These are phyloP conservation scores for Skeletonema tropicum DNA, from an alignment of 108 stramenopile genomes.

Conservation along the genomic window DNA sequence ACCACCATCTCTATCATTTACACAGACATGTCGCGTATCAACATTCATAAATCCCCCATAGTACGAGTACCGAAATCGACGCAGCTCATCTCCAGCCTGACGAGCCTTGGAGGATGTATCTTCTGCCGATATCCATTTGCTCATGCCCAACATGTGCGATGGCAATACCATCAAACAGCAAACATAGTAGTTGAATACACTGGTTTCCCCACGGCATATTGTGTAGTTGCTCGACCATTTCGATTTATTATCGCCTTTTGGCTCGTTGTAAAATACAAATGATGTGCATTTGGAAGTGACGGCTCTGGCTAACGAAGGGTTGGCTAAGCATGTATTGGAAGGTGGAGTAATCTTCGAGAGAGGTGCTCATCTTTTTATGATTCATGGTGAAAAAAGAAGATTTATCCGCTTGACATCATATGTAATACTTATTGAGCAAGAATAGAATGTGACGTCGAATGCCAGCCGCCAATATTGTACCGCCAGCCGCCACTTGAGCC, in stretches of 20 bases:
- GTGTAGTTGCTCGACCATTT: neutral
- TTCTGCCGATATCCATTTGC: constrained; percentile 16
- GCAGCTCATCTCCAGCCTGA: neutral
- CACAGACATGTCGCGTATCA: constrained; percentile 8
- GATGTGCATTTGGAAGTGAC: constrained; percentile 1
- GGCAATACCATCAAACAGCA: constrained; percentile 18
- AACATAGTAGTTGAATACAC: constrained; percentile 5
- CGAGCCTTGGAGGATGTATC: neutral
- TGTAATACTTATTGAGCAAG: too few relatives aligned
- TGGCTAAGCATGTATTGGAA: constrained; percentile 10
- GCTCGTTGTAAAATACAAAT: constrained; percentile 9
- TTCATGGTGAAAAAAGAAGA: too few relatives aligned
- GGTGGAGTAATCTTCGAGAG: constrained; percentile 10
- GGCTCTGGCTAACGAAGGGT: neutral
- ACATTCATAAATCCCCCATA: constrained; percentile 6
- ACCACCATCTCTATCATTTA: neutral
- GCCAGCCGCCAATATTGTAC: too few relatives aligned
- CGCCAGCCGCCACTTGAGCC: too few relatives aligned
- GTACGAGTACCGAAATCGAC: constrained; percentile 16
- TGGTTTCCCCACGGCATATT: neutral
- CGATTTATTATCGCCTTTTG: neutral
- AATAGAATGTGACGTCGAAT: too few relatives aligned
- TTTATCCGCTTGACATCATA: too few relatives aligned
- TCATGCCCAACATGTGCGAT: constrained; percentile 15
- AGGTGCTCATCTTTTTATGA: neutral